Conservation (phyloP, 768 basidiomycete species). For the Pleurotus tuoliensis region DNA sequence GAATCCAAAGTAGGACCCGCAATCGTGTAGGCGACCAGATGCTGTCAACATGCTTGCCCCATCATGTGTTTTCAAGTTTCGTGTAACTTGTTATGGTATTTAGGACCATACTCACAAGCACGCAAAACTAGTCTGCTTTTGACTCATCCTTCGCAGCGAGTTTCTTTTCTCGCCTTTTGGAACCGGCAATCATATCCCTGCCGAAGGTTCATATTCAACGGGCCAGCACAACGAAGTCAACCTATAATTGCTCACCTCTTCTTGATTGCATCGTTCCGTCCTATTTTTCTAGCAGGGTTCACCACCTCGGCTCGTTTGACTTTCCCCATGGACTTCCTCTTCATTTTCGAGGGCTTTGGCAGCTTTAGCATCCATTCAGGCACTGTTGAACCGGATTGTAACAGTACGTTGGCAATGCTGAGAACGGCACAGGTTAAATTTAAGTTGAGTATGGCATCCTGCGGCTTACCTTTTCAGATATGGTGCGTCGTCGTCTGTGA, state of each 20-base stretch:
- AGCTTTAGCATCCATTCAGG: constrained; percentile 95
- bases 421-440: constrained; percentile 5
- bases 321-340: constrained; percentile 82
- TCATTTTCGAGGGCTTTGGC: constrained; percentile 90
- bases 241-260: constrained; percentile 46
- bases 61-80: too few relatives aligned
- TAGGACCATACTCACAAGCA: too few relatives aligned
- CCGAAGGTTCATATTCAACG: constrained; percentile 2
- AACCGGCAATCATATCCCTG: constrained; percentile 78
- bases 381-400: constrained; percentile 86
- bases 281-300: constrained; percentile 65
- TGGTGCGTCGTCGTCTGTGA: constrained; percentile 89
- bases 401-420: constrained; percentile 94
- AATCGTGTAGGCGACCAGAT: too few relatives aligned
- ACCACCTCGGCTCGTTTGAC: constrained; percentile 74
- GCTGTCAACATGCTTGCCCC: too few relatives aligned
- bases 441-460: constrained; percentile 2
- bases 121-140: too few relatives aligned
- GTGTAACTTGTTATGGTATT: too few relatives aligned
- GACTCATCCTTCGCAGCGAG: constrained; percentile 10
- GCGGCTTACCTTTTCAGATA: constrained; percentile 78
- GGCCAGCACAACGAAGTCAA: background rate
- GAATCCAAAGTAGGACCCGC: too few relatives aligned
- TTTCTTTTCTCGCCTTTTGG: constrained; percentile 60
- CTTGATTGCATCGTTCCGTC: constrained; percentile 67